Base-by-base conservation (phyloP, 176 grass and related monocot genomes). In the Microstegium vimineum region DNA sequence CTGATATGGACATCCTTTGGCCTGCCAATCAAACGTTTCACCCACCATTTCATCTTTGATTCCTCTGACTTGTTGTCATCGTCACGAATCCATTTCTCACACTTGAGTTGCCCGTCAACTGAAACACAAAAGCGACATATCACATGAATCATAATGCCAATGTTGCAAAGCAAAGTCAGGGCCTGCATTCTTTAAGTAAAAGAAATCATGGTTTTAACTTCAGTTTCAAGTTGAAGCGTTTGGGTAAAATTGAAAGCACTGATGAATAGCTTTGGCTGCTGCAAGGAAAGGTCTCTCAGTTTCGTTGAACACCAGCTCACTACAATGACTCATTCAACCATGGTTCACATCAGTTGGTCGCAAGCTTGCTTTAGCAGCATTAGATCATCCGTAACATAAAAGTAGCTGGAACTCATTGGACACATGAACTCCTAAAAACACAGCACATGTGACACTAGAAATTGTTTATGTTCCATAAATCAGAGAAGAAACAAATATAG, bases 51-150 rank as follows among this genome's bases (percentile, higher is more conserved):
- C 78, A 82, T 80, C 74, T 89, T 91, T 6, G 88, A 94, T 30
- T 94, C 88, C 59, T 93, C 83, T 1, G 77, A 76, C 71, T 76
- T 86, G 54, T 91, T 75, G 46, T 81, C 88, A 62, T 93, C 90
- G 33, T 91, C 88, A 16, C 31, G 81, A 31, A 98, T 91, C 95
- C 95, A 98, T 77, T 98, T 94, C 81, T 93, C 95, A 69, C 95
- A 98, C 81, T 94, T 98, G 47, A 82, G 75, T 51, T 90, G 90
- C 45, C 90, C 95, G 80, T 98, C 95, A 76, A 98, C 95, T 98
- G 82, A 77, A 89, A 90, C 32, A 82, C 23, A 11, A 81, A 60
- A 75, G 66, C 23, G 12, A 46, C 20, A 62, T 18, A 43, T 54
- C 31, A 6, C 13, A 74, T 75, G 37, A 79, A 70, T 47, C 76